Evolutionary conservation across 2,329 filamentous ascomycete genomes (phyloP), one percentile per base, ranked within the genome.

Genomic region (Fusarium sp.): DNA sequence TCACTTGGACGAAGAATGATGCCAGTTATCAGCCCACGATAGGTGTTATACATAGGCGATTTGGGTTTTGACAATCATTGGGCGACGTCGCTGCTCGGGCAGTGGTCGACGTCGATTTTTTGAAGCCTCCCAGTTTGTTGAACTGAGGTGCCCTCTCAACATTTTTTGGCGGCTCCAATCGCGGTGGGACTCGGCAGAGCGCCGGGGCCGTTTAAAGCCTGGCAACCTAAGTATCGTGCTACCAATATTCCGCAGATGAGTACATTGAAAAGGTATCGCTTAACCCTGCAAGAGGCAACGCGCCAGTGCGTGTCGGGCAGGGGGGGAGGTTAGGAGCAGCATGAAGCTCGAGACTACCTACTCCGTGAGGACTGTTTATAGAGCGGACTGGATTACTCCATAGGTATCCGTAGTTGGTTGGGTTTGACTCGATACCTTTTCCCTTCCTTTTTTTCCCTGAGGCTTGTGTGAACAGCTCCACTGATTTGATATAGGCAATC

Each of bases 21-120:
- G 64, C 64, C 65, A 56, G 42, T 62, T 62, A 69, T 70, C 71
- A 71, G 71, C 56, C 69, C 71, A 73, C 51, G 64, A 73, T 70
- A 70, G 68, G 40, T n/a, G 23, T 11, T 37, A 37, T 39, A 20
- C n/a, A 20, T 39, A 36, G 39, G 11, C 23, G 21, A n/a, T 42
- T 29, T 58, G 47, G 56, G 68, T 42, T 64, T 72, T 63, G 70
- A 70, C 66, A 69, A 61, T 66, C 41, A 23, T 52, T 68, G 67
- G 63, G 54, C 65, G 52, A 58, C 39, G 55, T 51, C 52, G 20
- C 45, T 40, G 50, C 55, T 63, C 27, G 50, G 47, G 40, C 48
- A 33, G 41, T 29, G 47, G 58, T 60, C 66, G 66, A 70, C 56
- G 63, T 67, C 60, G n/a, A n/a, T n/a, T n/a, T n/a, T n/a, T n/a